A percentile compares a stretch with the other conserved stretches of the same genome.
Conservation (phyloP, 192 early-diverging fungal species). For the Funneliformis mosseae region DNA sequence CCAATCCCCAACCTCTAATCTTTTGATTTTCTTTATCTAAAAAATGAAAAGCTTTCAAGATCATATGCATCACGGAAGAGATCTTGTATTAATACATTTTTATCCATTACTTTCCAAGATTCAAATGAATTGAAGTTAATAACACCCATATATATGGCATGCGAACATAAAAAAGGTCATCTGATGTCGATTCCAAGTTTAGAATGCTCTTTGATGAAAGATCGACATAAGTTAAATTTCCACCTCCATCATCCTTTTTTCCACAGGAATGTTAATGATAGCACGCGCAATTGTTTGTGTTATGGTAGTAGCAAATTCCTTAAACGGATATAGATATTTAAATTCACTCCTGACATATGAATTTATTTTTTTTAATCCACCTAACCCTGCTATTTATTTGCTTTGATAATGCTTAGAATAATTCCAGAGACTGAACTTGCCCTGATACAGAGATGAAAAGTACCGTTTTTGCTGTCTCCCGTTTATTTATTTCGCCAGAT, state of each 20-base stretch:
- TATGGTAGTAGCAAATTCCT: not conserved
- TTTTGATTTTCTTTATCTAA: too few species aligned
- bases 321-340: not conserved
- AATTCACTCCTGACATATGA: too few species aligned
- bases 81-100: not conserved
- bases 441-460: too few species aligned
- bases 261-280: not conserved
- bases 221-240: not conserved
- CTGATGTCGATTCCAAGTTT: not conserved
- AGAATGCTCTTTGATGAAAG: not conserved
- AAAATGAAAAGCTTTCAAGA: too few species aligned
- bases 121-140: not conserved
- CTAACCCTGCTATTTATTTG: too few species aligned
- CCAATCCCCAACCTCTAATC: too few species aligned
- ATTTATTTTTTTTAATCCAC: too few species aligned
- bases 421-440: too few species aligned
- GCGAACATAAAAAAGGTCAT: not conserved
- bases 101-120: not conserved
- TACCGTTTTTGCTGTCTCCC: too few species aligned
- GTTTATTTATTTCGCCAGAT: too few species aligned
- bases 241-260: not conserved
- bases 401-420: too few species aligned
- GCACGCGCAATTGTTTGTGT: not conserved
- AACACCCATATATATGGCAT: conserved; percentile 3
- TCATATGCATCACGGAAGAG: not conserved